Percentiles rank a stretch among this genome's conserved stretches.
These are phyloP conservation scores for Viola pubescens DNA, from an alignment of 441 rosid genomes.

Conservation along the genomic window DNA sequence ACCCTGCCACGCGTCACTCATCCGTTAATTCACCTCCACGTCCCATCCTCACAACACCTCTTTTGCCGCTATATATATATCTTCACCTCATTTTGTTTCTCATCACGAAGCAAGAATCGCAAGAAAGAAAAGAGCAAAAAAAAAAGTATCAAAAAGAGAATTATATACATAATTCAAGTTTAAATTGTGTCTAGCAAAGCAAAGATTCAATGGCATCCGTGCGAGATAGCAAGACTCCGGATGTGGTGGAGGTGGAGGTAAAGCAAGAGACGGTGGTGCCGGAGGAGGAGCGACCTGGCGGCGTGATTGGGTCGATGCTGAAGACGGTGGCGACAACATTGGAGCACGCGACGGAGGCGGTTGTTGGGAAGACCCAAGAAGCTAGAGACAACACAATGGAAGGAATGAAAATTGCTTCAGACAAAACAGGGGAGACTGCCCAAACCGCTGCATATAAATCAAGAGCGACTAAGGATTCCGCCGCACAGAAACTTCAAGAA, in stretches of 20 bases:
- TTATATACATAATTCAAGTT: no score
- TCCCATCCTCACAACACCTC: neutral
- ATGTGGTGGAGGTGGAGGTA: conserved; percentile 37
- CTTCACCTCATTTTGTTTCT: no score
- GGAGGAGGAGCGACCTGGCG: conserved; percentile 22
- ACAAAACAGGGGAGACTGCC: conserved; percentile 23
- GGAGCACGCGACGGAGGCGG: conserved; percentile 51
- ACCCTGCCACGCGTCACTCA: conserved; percentile 12
- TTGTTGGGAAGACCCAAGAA: conserved; percentile 46
- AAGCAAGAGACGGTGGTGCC: conserved; percentile 33
- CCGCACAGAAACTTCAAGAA: conserved; percentile 24
- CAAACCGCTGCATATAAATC: conserved; percentile 21
- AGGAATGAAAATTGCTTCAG: conserved; percentile 19
- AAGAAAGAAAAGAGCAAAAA: no score
- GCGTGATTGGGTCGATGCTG: conserved; percentile 47
- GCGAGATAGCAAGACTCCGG: conserved; percentile 25
- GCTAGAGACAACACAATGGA: conserved; percentile 8
- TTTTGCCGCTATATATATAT: no score
- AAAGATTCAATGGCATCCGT: conserved; percentile 30
- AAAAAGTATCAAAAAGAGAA: no score
- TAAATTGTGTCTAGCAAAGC: no score
- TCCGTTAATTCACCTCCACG: conserved; percentile 1
- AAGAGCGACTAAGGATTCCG: conserved; percentile 16
- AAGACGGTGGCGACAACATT: conserved; percentile 43
- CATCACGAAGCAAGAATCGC: no score